Base-by-base conservation (phyloP, 1,284 basidiomycete genomes). In the Ganoderma meredithae region DNA sequence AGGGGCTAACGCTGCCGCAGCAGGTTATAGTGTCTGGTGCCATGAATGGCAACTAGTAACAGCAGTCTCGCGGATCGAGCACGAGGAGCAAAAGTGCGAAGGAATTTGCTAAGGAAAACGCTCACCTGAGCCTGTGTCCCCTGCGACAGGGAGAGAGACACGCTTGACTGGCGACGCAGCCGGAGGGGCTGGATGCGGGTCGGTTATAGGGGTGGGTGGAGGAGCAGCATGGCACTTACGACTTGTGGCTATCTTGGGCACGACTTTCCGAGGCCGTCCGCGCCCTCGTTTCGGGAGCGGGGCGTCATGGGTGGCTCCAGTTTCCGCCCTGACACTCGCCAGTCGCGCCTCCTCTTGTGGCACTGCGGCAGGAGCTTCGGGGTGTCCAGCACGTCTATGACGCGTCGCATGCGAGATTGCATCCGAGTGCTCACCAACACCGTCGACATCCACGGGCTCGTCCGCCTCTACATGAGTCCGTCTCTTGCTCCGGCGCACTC, bases 401-500 rank as follows among this genome's bases (percentile, higher is more conserved):
- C 40, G 58, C 19, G 55, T 40, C 52, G 7, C 15, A 25, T 3
- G 12, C 41, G 1, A 40, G 31, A 12, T 3, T 2, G 4, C 8
- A 15, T 55, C 31, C 3, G 31, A 7, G 13, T 55, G 4, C 71
- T 49, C 40, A 72, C 64, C 66, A 40, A 6, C 17, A 17, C 8
- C 41, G 6, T 47, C 60, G 7, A 55, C 65, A 1, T 69, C 56
- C 33, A 22, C 47, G 10, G 33, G 17, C 8, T 53, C 33, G 15
- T 49, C 62, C 10, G 49, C 33, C 25, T 47, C 58, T 4, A 40
- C 56, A 27, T 64, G 33, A 47, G 49, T 65, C 27, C n/a, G 59
- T 56, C 62, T 70, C 17, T 47, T 65, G 3, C 62, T 53, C 43
- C 69, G 59, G 8, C 69, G 69, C 56, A 63, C 33, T 52, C 62